These are phyloP conservation scores for Umbelopsis vinacea DNA, from an alignment of 192 early-diverging fungal species.

Conservation along the genomic window DNA sequence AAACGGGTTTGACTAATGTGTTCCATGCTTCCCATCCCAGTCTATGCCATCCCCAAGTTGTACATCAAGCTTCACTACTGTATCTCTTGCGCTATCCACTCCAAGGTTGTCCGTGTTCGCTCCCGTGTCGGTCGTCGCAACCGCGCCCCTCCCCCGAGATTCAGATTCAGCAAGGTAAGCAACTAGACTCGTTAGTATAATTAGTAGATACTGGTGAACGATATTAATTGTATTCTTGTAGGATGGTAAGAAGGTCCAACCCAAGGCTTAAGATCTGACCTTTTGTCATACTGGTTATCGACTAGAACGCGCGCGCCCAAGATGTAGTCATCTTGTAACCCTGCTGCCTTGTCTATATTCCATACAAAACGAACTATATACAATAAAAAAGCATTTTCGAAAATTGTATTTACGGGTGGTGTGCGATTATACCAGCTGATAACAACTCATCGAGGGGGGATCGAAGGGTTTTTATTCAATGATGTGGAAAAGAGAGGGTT, in stretches of 20 bases:
- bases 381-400: conserved; percentile 23
- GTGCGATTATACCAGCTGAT: no score
- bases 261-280: conserved; percentile 10
- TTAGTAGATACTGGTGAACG: not conserved
- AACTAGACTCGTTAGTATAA: conserved; percentile 16
- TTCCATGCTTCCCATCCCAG: conserved; percentile 15
- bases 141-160: conserved; percentile 91
- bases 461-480: no score
- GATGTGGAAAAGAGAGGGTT: not conserved
- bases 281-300: not conserved
- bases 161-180: conserved; percentile 77
- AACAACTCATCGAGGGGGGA: no score
- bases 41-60: conserved; percentile 88
- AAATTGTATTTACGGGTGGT: not conserved
- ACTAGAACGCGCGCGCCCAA: not conserved
- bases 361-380: conserved; percentile 16
- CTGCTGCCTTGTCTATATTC: not conserved
- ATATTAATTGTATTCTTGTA: not conserved
- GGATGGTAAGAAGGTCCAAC: conserved; percentile 24
- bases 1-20: not conserved
- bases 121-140: conserved; percentile 86
- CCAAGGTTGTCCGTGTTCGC: conserved; percentile 92
- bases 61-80: conserved; percentile 92
- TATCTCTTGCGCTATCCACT: conserved; percentile 91
- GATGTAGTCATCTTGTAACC: not conserved